Evolutionary conservation across 2,329 filamentous ascomycete species (phyloP), one percentile per base, ranked within the genome.

Genomic region (Beauveria asiatica): DNA sequence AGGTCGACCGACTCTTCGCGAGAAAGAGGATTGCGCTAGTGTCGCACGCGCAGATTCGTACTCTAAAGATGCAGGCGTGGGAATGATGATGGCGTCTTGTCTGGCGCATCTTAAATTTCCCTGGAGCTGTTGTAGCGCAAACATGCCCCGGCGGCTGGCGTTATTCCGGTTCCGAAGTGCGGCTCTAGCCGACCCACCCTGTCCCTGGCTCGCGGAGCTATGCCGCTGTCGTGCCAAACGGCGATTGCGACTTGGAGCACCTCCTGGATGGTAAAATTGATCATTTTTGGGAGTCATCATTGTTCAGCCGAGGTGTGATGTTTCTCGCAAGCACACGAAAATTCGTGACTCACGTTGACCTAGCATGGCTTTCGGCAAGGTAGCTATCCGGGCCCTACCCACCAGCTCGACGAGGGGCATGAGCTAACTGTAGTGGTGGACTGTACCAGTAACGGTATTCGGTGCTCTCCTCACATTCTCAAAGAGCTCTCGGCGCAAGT

Each of bases 91-190:
- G n/a, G 25, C 17, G 21, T 25, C n/a, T 33, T 50, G 44, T 42
- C n/a, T 23, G 17, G 52, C 27, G 52, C 45, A 61, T 57, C 37
- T 44, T 13, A 61, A 57, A 61, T 48, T 61, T 57, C 46, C 45
- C 58, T 56, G 37, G 19, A 54, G 33, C 33, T 27, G 21, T 19
- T 33, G 23, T 25, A 45, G 57, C 37, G 23, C 25, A 33, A n/a
- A 42, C 33, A 60, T 13, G 21, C 21, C 37, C 65, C 63, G 65
- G 65, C 60, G 45, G 61, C 23, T 42, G 52, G 65, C 57, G 64
- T 70, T 72, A 66, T 72, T 73, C 72, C 72, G 72, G 64, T 65
- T 67, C 70, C 68, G 69, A 62, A 42, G 7, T 17, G 13, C n/a
- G 23, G 42, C 11, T 30, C 41, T 45, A 10, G 50, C 17, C n/a